These are phyloP conservation scores for Pichia exigua DNA, from an alignment of 805 yeast species.

Conservation along the genomic window DNA sequence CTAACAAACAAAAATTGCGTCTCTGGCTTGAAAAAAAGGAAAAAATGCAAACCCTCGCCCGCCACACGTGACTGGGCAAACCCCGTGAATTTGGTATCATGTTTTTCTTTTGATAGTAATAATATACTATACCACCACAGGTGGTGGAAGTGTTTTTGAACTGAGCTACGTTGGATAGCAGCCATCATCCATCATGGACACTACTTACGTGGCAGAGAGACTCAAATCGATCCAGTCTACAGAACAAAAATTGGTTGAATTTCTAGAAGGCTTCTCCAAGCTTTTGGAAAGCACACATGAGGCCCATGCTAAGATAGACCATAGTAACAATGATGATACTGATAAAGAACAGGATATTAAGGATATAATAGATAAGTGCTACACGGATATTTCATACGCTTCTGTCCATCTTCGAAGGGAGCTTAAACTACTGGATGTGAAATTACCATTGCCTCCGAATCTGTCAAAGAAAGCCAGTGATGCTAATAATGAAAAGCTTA, in stretches of 20 bases:
- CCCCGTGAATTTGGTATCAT: not conserved
- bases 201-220: conserved; percentile 38
- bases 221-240: conserved; percentile 44
- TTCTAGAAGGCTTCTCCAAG: conserved; percentile 42
- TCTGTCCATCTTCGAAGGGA: conserved; percentile 59
- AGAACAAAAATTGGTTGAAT: conserved; percentile 42
- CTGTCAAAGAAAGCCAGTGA: conserved; percentile 65
- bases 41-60: not conserved
- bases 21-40: no score
- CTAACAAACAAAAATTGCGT: not conserved
- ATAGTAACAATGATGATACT: conserved; percentile 14
- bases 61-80: not conserved
- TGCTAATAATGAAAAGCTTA: conserved; percentile 52
- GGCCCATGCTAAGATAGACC: conserved; percentile 5
- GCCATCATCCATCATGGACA: not conserved
- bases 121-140: no score
- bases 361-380: conserved; percentile 39
- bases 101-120: not conserved
- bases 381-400: conserved; percentile 46
- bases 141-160: no score
- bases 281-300: conserved; percentile 35
- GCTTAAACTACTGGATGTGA: conserved; percentile 55
- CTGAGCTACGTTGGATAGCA: no score
- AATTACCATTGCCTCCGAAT: conserved; percentile 57
- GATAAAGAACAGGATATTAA: conserved; percentile 34